A percentile compares a stretch with the other conserved stretches of the same genome.
phyloP scores from a whole-genome alignment of 2,329 filamentous ascomycete species.

The Penicillium sclerotigenum region DNA sequence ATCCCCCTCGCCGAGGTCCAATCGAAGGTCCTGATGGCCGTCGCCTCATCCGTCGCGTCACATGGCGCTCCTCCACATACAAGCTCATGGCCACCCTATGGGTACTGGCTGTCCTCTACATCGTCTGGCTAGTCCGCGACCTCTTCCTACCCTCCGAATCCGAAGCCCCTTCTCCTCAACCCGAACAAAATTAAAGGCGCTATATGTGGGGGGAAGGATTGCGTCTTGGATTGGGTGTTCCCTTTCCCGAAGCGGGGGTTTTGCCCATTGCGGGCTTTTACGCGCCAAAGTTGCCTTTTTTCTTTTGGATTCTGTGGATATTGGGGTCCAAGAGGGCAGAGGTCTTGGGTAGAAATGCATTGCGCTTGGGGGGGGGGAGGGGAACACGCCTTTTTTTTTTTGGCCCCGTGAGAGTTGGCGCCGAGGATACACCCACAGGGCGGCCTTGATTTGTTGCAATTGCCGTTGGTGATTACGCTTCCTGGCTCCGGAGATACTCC shows the following conservation, averaged over 20 bases:
- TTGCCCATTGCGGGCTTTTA: neutral
- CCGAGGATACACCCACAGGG: neutral
- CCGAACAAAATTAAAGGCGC: constrained; percentile 2
- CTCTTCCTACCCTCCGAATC: constrained; percentile 33
- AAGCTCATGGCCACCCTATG: constrained; percentile 42
- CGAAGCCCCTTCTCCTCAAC: constrained; percentile 9
- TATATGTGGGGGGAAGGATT: neutral
- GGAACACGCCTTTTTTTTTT: neutral
- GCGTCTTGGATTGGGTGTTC: neutral
- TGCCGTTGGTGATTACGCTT: neutral
- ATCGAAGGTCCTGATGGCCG: constrained; percentile 43
- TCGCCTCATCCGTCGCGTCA: constrained; percentile 40
- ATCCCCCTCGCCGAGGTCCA: constrained; percentile 34
- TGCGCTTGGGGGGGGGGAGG: neutral
- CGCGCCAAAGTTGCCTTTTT: neutral
- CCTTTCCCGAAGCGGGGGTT: neutral
- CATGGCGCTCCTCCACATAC: constrained; percentile 44
- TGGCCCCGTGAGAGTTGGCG: neutral
- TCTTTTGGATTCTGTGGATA: neutral
- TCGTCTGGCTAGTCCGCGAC: constrained; percentile 42
- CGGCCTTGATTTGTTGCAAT: neutral
- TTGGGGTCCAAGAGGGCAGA: neutral
- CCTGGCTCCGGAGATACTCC: neutral
- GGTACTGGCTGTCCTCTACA: constrained; percentile 40
- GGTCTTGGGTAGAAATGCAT: neutral